These are phyloP conservation scores for Blastobotrys americana DNA, from an alignment of 805 yeast species.

Conservation along the genomic window DNA sequence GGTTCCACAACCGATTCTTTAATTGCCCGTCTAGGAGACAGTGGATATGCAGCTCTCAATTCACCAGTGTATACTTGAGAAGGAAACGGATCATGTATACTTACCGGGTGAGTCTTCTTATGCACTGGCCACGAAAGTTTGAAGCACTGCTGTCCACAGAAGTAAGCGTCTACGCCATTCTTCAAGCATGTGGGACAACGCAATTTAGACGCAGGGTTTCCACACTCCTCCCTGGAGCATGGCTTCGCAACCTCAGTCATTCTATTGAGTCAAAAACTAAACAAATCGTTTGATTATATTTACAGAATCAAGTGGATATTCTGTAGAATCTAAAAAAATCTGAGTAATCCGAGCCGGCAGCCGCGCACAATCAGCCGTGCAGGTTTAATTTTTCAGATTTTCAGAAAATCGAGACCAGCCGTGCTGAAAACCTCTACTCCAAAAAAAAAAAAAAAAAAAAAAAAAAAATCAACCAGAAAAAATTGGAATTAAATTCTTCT, in stretches of 20 bases:
- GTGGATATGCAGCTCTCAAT: conserved; percentile 73
- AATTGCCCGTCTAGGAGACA: conserved; percentile 60
- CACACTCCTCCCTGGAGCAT: conserved; percentile 81
- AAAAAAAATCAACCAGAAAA: conserved; percentile 17
- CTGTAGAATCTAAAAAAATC: too few species aligned
- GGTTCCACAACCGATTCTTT: conserved; percentile 69
- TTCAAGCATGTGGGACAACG: conserved; percentile 93
- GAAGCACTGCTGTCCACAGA: conserved; percentile 83
- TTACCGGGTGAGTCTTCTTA: conserved; percentile 64
- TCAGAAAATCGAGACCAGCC: conserved; percentile 3
- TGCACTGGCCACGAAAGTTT: conserved; percentile 51
- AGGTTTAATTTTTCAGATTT: too few species aligned
- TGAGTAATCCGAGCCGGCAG: too few species aligned
- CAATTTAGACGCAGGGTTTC: conserved; percentile 69
- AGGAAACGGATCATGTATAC: conserved; percentile 81
- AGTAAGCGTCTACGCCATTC: conserved; percentile 50
- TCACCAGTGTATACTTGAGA: conserved; percentile 65
- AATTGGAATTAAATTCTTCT: too few species aligned
- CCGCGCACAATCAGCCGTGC: too few species aligned
- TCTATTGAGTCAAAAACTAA: too few species aligned
- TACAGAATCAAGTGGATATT: too few species aligned
- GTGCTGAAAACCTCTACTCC: not conserved
- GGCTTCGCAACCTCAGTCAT: too few species aligned
- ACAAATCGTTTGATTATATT: too few species aligned
- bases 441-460: not conserved